Evolutionary conservation across 306 rosid genomes (phyloP).

Genomic region (Glycine latifolia): DNA sequence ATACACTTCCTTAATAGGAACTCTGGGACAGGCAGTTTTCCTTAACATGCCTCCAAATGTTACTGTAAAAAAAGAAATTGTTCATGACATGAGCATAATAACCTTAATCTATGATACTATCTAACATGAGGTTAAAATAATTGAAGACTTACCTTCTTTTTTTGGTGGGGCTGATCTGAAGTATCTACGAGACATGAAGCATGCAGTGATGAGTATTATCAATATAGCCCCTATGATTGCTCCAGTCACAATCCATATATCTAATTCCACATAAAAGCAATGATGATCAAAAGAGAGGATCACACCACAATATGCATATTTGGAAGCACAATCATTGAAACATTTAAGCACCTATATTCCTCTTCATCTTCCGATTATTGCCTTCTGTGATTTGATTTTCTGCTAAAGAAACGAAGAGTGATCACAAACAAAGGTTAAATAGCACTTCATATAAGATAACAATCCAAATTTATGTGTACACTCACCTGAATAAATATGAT

Average conservation of each 20-base stretch:
- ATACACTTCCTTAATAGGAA: too few relatives aligned
- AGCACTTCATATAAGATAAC: not conserved
- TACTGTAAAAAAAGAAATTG: slow-evolving; percentile 26
- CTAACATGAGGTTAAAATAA: not conserved
- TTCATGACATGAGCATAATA: not conserved
- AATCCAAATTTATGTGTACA: slow-evolving; percentile 22
- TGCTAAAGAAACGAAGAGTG: slow-evolving; percentile 17
- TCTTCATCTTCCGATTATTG: not conserved
- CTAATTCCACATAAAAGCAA: slow-evolving; percentile 41
- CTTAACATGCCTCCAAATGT: slow-evolving; percentile 46
- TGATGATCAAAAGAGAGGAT: slow-evolving; percentile 20
- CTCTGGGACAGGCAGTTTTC: not conserved
- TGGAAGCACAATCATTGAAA: slow-evolving; percentile 3
- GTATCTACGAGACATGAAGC: slow-evolving; percentile 36
- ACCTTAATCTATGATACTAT: slow-evolving; percentile 22
- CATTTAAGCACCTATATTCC: slow-evolving; percentile 43
- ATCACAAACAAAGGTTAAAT: slow-evolving; percentile 6
- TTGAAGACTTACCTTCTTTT: slow-evolving; percentile 42
- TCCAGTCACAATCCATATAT: slow-evolving; percentile 47
- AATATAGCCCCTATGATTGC: slow-evolving; percentile 38
- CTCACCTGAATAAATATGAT: slow-evolving; percentile 30
- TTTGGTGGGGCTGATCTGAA: slow-evolving; percentile 42
- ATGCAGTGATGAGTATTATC: slow-evolving; percentile 26
- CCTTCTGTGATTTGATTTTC: slow-evolving; percentile 27
- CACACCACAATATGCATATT: slow-evolving; percentile 18